These are phyloP conservation scores for Lentinula lateritia DNA, from an alignment of 768 basidiomycete species.

Conservation along the genomic window DNA sequence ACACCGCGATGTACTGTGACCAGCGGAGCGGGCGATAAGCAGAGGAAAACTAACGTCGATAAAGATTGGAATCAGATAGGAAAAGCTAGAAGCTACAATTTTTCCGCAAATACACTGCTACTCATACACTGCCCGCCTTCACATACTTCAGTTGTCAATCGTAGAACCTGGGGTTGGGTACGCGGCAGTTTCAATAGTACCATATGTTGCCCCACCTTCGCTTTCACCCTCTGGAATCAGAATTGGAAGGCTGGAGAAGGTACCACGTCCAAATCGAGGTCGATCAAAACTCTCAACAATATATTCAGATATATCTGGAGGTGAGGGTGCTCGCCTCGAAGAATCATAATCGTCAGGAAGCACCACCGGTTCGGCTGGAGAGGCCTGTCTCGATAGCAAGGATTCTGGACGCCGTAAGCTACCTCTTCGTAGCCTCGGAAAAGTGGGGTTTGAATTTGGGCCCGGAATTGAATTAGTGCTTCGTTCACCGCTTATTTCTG, in stretches of 20 bases:
- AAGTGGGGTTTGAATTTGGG: neutral
- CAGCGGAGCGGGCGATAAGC: no score
- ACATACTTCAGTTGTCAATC: neutral
- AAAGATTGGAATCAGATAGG: no score
- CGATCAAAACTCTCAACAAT: neutral
- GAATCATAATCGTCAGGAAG: neutral
- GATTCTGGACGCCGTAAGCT: slow-evolving; percentile 62
- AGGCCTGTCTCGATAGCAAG: slow-evolving; percentile 42
- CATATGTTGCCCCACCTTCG: neutral
- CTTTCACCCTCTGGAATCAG: slow-evolving; percentile 3
- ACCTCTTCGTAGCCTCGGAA: slow-evolving; percentile 60
- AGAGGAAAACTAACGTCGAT: no score
- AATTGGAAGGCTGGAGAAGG: neutral
- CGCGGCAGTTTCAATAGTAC: slow-evolving; percentile 23
- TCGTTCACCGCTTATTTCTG: slow-evolving; percentile 22
- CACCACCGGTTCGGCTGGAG: slow-evolving; percentile 21
- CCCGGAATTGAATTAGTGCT: neutral
- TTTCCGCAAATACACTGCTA: no score
- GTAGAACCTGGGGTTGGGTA: slow-evolving; percentile 46
- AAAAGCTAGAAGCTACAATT: no score
- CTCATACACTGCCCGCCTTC: no score
- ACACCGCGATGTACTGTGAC: no score
- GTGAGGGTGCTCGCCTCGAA: slow-evolving; percentile 2
- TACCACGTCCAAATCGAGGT: neutral
- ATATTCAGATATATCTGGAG: slow-evolving; percentile 5